Percentiles rank a stretch among this genome's conserved stretches.
Evolutionary conservation across 2,329 filamentous ascomycete genomes (phyloP).

Genomic region (Epichloe coenophiala): DNA sequence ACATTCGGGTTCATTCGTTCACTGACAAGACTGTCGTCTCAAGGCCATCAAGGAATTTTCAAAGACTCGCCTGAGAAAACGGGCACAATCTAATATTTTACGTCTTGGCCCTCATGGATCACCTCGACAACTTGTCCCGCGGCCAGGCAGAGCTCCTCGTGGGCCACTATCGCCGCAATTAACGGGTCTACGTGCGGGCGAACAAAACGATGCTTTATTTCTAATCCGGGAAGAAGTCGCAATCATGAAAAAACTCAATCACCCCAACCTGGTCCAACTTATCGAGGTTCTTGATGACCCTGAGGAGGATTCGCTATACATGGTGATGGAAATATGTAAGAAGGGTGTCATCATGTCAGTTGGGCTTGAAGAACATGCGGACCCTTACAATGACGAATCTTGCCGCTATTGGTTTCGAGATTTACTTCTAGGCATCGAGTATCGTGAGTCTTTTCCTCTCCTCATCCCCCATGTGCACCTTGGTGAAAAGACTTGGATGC

Average conservation of each 20-base stretch:
- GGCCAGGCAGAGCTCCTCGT: conserved; percentile 3
- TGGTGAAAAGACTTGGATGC: neutral
- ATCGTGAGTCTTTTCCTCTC: conserved; percentile 42
- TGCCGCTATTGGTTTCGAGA: conserved; percentile 92
- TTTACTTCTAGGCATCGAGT: conserved; percentile 88
- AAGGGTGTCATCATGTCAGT: conserved; percentile 97
- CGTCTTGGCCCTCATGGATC: conserved; percentile 31
- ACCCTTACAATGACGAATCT: conserved; percentile 68
- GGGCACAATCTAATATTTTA: conserved; percentile 79
- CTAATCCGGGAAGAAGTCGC: conserved; percentile 93
- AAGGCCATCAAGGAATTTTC: conserved; percentile 97
- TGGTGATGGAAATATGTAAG: conserved; percentile 98
- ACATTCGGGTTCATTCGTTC: neutral
- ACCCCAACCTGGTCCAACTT: conserved; percentile 82
- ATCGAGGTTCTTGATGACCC: conserved; percentile 95
- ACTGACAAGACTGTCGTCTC: conserved; percentile 9
- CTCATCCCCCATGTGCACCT: neutral
- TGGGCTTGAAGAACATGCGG: conserved; percentile 66
- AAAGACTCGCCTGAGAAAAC: conserved; percentile 77
- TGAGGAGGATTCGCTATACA: conserved; percentile 89
- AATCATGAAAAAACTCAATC: conserved; percentile 97
- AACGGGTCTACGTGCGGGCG: conserved; percentile 27
- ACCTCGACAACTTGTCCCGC: conserved; percentile 15
- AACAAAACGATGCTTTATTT: conserved; percentile 59
- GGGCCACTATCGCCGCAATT: conserved; percentile 14